phyloP scores from a whole-genome alignment of 2,329 filamentous ascomycete genomes.

The Byssoonygena ceratinophila region DNA sequence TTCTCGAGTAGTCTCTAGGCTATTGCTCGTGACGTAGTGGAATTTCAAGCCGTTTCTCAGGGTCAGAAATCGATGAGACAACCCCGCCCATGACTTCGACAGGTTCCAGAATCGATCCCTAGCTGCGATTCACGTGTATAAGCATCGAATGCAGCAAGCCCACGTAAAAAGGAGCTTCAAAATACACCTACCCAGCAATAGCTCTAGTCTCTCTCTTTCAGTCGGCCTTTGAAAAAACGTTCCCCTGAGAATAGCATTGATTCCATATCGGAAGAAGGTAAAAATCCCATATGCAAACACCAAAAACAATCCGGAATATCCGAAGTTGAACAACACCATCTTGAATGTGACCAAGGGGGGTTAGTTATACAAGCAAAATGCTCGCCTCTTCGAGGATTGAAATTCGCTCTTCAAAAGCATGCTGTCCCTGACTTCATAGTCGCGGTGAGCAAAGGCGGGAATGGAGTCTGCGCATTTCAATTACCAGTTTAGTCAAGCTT shows the following conservation, averaged over 20 bases:
- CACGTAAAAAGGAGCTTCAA: background rate
- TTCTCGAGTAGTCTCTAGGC: conserved; percentile 17
- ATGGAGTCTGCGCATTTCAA: background rate
- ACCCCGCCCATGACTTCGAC: conserved; percentile 36
- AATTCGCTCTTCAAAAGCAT: background rate
- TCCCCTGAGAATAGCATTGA: conserved; percentile 26
- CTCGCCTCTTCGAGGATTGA: background rate
- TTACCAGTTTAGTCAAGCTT: too few species aligned
- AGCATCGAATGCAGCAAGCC: background rate
- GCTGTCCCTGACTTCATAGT: background rate
- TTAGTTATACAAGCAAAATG: background rate
- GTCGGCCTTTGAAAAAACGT: conserved; percentile 30
- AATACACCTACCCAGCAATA: conserved; percentile 30
- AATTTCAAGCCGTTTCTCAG: conserved; percentile 42
- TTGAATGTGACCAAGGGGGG: background rate
- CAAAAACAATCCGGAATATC: conserved; percentile 7
- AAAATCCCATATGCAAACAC: conserved; percentile 29
- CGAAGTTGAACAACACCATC: background rate
- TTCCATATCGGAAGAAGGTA: conserved; percentile 26
- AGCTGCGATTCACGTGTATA: conserved; percentile 28
- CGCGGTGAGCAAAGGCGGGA: background rate
- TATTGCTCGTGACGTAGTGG: conserved; percentile 44
- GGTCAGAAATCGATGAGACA: conserved; percentile 44
- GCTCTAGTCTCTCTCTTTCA: conserved; percentile 33
- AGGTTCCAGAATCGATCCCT: conserved; percentile 47